Percentiles rank a stretch among this genome's conserved stretches.
These are phyloP conservation scores for Limtongia smithiae DNA, from an alignment of 805 yeast genomes.

Conservation along the genomic window DNA sequence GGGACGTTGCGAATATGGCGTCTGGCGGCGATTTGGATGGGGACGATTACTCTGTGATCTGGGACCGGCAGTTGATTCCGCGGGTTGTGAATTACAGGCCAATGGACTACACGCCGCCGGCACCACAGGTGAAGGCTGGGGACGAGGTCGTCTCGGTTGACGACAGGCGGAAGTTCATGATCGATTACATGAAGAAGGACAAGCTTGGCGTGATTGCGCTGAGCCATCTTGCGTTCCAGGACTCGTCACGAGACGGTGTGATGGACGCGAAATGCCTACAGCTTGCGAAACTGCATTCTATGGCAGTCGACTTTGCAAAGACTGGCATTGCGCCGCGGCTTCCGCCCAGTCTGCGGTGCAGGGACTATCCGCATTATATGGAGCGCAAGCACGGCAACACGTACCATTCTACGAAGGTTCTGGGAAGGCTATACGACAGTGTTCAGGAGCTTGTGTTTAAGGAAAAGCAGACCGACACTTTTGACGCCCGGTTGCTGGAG, in stretches of 20 bases:
- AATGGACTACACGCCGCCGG: slow-evolving; percentile 6
- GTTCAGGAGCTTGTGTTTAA: slow-evolving; percentile 1
- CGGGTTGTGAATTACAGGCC: slow-evolving; percentile 1
- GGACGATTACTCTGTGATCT: slow-evolving; percentile 15
- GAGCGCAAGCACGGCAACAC: slow-evolving; percentile 1
- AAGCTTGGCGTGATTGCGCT: slow-evolving; percentile 2
- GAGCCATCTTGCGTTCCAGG: slow-evolving; percentile 7
- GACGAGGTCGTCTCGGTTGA: slow-evolving; percentile 1
- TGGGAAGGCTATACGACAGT: slow-evolving; percentile 3
- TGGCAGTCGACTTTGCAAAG: slow-evolving; percentile 8
- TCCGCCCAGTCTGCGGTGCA: not conserved
- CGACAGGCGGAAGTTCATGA: slow-evolving; percentile 2
- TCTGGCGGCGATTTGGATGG: slow-evolving; percentile 20
- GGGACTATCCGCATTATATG: slow-evolving; percentile 9
- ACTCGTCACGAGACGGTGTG: not conserved
- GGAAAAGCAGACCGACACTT: not conserved
- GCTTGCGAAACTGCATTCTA: slow-evolving; percentile 6
- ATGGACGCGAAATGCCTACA: slow-evolving; percentile 2
- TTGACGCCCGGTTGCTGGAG: slow-evolving; percentile 3
- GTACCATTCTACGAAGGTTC: not conserved
- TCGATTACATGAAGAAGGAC: slow-evolving; percentile 6
- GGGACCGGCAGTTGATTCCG: slow-evolving; percentile 12
- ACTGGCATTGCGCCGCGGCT: slow-evolving; percentile 3
- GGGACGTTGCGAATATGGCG: slow-evolving; percentile 12
- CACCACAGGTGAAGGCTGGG: not conserved